Conservation (phyloP, 495 filamentous ascomycete genomes). For the Hypoxylon subgilvum region DNA sequence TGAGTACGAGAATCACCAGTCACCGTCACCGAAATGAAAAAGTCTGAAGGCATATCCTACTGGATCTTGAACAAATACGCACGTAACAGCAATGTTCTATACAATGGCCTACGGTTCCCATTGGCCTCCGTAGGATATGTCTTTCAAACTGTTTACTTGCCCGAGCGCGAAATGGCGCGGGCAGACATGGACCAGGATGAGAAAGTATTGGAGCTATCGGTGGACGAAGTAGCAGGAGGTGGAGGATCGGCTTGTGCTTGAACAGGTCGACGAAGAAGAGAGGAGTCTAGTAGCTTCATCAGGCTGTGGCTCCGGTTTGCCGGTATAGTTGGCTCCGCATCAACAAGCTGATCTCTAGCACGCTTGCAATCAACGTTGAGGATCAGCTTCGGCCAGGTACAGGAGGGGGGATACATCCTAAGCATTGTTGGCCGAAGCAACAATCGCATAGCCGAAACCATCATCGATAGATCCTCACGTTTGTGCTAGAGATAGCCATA, state of each 20-base stretch:
- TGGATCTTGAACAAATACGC: conserved; percentile 40
- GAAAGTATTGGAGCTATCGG: conserved; percentile 38
- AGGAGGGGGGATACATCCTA: conserved; percentile 8
- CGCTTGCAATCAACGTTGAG: not conserved
- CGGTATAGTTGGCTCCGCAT: conserved; percentile 15
- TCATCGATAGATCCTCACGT: conserved; percentile 16
- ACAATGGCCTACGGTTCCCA: conserved; percentile 31
- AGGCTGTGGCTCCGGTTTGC: conserved; percentile 19
- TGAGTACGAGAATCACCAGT: conserved; percentile 19
- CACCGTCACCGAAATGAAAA: no score
- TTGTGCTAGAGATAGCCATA: conserved; percentile 27
- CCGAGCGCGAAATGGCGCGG: conserved; percentile 28
- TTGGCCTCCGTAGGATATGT: conserved; percentile 44
- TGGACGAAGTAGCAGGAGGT: conserved; percentile 11
- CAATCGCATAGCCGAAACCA: conserved; percentile 10
- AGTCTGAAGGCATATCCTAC: conserved; percentile 28
- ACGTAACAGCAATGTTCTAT: conserved; percentile 38
- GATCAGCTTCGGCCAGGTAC: conserved; percentile 5
- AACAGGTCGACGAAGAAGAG: conserved; percentile 20
- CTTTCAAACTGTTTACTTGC: conserved; percentile 34
- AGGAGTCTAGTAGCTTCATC: conserved; percentile 32
- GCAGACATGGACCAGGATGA: conserved; percentile 37
- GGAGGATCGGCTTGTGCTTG: conserved; percentile 30
- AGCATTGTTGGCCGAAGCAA: conserved; percentile 19
- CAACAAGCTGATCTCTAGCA: conserved; percentile 7